Base-by-base conservation (phyloP, 495 filamentous ascomycete genomes). In the Aspergillus mulundensis region DNA sequence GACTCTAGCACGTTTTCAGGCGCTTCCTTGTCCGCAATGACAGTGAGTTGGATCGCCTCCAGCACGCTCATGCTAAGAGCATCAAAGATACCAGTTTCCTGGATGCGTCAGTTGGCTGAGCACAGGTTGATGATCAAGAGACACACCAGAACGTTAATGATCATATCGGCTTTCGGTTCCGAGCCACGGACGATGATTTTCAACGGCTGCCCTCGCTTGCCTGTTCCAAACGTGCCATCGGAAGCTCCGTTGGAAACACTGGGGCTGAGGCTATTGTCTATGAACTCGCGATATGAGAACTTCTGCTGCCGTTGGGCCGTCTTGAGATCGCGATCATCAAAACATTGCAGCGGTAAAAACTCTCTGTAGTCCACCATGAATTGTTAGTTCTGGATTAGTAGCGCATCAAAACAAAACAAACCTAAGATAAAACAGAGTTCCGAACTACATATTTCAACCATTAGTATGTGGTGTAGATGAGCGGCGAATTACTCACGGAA, bases 21-120 rank as follows among this genome's bases (percentile, higher is more conserved):
- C 0, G 62, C 51, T 5, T 64, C 52, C 23, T 66, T 70, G 49
- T 79, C 69, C 12, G 69, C 67, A 48, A 71, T 66, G 44, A 81
- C 70, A 20, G 74, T 73, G 39, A 81, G 58, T 57, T 79, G 75
- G 20, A 81, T 32, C 4, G 72, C 71, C n/a, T 73, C 71, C 2
- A 80, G 65, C 10, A 67, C 58, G 36, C 66, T 64, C 20, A 60
- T 62, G 40, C 66, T 56, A 6, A 81, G 56, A 4, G 73, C 78
- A 25, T 77, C 67, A 54, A 78, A 80, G 12, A 73, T 76, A 24
- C 73, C 76, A n/a, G 62, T 62, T 63, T 81, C 70, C 75, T 78
- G 54, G 23, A 36, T 54, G 28, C 49, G 61, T 60, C 41, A 64
- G 15, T 52, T n/a, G 30, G 11, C 10, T 7, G 21, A 16, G 38